Evolutionary conservation across 768 basidiomycete genomes (phyloP).

Genomic region (Trametes maxima): DNA sequence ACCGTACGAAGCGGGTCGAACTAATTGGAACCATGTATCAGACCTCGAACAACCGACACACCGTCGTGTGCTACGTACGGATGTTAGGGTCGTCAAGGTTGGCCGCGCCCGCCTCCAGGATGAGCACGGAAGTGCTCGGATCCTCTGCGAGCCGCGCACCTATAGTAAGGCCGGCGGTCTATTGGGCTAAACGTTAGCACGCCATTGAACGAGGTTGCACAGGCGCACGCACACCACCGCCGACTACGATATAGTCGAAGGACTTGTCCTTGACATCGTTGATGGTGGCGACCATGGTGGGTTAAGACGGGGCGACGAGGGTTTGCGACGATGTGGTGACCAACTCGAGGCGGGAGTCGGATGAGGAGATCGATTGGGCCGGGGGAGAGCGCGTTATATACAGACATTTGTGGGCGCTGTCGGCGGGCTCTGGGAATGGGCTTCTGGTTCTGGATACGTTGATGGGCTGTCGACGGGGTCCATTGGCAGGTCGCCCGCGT

Average conservation of each 20-base stretch:
- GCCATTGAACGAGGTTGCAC: neutral
- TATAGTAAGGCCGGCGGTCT: conserved; percentile 42
- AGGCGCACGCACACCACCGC: conserved; percentile 23
- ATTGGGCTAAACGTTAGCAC: neutral
- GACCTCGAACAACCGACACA: neutral
- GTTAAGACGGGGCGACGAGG: neutral
- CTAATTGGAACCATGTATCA: conserved; percentile 3
- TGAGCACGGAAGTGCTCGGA: conserved; percentile 38
- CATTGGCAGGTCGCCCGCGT: neutral
- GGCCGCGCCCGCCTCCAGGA: conserved; percentile 37
- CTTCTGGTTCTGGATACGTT: conserved; percentile 16
- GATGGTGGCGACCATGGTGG: conserved; percentile 15
- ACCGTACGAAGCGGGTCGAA: conserved; percentile 22
- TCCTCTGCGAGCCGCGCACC: conserved; percentile 44
- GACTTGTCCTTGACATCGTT: conserved; percentile 23
- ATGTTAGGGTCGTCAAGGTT: conserved; percentile 22
- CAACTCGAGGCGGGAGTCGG: neutral
- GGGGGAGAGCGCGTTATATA: conserved; percentile 8
- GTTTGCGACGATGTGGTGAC: neutral
- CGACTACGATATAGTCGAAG: conserved; percentile 27
- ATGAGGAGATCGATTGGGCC: neutral
- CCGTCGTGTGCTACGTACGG: conserved; percentile 6
- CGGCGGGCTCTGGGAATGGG: neutral
- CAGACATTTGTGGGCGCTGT: neutral
- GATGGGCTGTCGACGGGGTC: conserved; percentile 13